Evolutionary conservation across 306 rosid species (phyloP).

Genomic region (Prunus mongolica): DNA sequence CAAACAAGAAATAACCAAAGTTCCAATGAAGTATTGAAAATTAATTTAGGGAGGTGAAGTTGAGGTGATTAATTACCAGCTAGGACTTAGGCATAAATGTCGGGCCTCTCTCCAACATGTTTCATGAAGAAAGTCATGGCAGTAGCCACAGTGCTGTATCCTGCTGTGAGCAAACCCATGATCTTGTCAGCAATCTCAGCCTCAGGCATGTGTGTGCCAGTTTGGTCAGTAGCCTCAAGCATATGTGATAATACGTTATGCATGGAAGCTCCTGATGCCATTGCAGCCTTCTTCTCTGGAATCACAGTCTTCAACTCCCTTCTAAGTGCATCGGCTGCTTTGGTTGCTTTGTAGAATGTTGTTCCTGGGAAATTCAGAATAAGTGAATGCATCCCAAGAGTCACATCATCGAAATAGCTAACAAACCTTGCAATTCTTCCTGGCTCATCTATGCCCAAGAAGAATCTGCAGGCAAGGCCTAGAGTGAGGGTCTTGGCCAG

Average conservation of each 20-base stretch:
- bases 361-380: constrained; percentile 43
- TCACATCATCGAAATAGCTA: constrained; percentile 27
- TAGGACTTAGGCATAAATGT: constrained; percentile 43
- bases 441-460: constrained; percentile 30
- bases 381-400: constrained; percentile 33
- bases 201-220: constrained; percentile 56
- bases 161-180: constrained; percentile 20
- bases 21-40: not conserved
- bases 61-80: constrained; percentile 24
- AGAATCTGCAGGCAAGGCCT: constrained; percentile 35
- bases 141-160: constrained; percentile 17
- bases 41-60: not conserved
- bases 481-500: constrained; percentile 36
- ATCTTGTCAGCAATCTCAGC: constrained; percentile 38
- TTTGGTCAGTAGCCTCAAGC: constrained; percentile 40
- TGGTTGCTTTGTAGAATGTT: constrained; percentile 24
- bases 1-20: not conserved
- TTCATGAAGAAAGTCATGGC: constrained; percentile 26
- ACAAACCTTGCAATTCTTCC: constrained; percentile 22
- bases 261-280: constrained; percentile 39
- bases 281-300: constrained; percentile 46
- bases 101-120: constrained; percentile 14
- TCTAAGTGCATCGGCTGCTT: constrained; percentile 32
- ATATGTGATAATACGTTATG: constrained; percentile 47
- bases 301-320: constrained; percentile 38